These are phyloP conservation scores for Eimeria sp. DNA, from an alignment of 169 alveolate species.

Conservation along the genomic window DNA sequence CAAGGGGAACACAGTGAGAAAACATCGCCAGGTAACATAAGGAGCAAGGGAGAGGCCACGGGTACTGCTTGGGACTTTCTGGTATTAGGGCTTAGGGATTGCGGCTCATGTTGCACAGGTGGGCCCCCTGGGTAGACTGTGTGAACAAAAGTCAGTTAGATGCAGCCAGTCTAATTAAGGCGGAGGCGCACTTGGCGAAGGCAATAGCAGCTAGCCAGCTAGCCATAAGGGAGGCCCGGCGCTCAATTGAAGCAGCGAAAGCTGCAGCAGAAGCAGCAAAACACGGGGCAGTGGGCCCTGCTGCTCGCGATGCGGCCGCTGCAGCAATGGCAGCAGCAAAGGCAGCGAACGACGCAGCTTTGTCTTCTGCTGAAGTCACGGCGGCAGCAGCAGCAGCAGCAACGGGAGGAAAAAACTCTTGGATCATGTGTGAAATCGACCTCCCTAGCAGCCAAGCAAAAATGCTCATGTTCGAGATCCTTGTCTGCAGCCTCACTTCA, in stretches of 20 bases:
- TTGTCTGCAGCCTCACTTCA: slow-evolving; percentile 47
- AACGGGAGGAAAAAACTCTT: slow-evolving; percentile 40
- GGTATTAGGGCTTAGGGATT: background rate
- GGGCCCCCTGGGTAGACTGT: slow-evolving; percentile 51
- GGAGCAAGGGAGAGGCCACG: background rate
- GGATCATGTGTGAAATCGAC: slow-evolving; percentile 23
- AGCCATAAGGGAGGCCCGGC: slow-evolving; percentile 12
- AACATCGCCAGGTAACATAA: too few species aligned
- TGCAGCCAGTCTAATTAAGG: slow-evolving; percentile 17
- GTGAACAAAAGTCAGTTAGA: slow-evolving; percentile 47
- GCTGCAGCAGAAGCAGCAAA: slow-evolving; percentile 33
- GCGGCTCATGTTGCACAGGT: background rate
- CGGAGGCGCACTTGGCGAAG: slow-evolving; percentile 18
- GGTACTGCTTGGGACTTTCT: background rate
- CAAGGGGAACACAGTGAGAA: too few species aligned
- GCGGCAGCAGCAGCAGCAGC: slow-evolving; percentile 74
- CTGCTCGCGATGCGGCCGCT: slow-evolving; percentile 54
- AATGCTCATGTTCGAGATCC: background rate
- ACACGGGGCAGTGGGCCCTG: slow-evolving; percentile 36
- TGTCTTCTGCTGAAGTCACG: slow-evolving; percentile 40
- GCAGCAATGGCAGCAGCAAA: slow-evolving; percentile 74
- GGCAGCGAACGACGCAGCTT: slow-evolving; percentile 45
- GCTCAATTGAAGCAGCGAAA: slow-evolving; percentile 21
- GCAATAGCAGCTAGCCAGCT: slow-evolving; percentile 64
- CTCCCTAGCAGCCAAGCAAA: background rate